Base-by-base conservation (phyloP, 148 eudicot species). In the Arbutus unedo region DNA sequence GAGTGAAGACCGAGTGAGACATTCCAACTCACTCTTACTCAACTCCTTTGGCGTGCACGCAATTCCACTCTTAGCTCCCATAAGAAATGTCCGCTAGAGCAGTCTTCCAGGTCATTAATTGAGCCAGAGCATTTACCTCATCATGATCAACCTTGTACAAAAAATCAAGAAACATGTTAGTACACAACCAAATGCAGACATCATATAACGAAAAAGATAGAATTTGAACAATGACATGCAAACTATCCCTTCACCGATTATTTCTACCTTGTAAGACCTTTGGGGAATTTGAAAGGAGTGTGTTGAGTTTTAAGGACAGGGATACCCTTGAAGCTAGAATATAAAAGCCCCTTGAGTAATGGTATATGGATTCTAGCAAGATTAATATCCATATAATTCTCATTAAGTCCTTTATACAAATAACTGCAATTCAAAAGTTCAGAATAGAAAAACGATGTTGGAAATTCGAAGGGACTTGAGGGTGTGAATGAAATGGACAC, bases 1-100 rank as follows among this genome's bases (percentile, higher is more conserved):
- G 92, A 43, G 92, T 90, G 86, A 90, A 90, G 79, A n/a, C n/a
- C n/a, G n/a, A n/a, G n/a, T n/a, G n/a, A n/a, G n/a, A 90, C 92
- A 90, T 62, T 90, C 92, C 83, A 90, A 77, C 76, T 90, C 92
- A 43, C 89, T 87, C 45, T 5, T 67, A 21, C 82, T 87, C 54
- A 90, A 75, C 4, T 90, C 92, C 84, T 79, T 84, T 4, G 92
- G 92, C 0, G 60, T 66, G 50, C 92, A 90, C 13, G 90, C 92
- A 49, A 90, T 90, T 44, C 92, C 92, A 77, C 92, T 91, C 81
- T 90, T 90, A 49, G 92, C 92, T 31, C 92, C 92, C 92, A 83
- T 90, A 90, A 9, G 92, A 75, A 90, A n/a, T 82, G 68, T 90
- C 87, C 0, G 86, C 92, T 51, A 90, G 91, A 11, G 91, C 92